Conservation (phyloP, 768 basidiomycete species). For the Pisolithus microcarpus region DNA sequence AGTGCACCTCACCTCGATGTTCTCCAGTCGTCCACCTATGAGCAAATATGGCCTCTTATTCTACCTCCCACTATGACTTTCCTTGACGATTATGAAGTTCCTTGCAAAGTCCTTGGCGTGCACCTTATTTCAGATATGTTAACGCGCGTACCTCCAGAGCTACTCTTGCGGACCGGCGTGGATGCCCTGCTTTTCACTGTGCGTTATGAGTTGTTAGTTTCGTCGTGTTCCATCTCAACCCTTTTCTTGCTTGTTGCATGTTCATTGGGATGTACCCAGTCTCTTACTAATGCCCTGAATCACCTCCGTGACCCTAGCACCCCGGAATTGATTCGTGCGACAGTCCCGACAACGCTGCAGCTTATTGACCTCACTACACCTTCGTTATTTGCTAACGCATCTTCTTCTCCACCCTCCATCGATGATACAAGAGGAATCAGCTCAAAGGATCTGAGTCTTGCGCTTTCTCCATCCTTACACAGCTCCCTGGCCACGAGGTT, state of each 20-base stretch:
- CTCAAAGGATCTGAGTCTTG: no score
- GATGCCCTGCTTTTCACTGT: constrained; percentile 61
- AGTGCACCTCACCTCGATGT: constrained; percentile 1
- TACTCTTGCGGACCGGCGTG: constrained; percentile 68
- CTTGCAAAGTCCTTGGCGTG: constrained; percentile 61
- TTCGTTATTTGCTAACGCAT: constrained; percentile 8
- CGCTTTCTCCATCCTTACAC: constrained; percentile 4
- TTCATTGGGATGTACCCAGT: constrained; percentile 34
- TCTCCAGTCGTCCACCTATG: constrained; percentile 49
- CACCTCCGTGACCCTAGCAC: constrained; percentile 57
- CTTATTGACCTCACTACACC: constrained; percentile 49
- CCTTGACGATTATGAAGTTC: constrained; percentile 69
- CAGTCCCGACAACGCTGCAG: constrained; percentile 41
- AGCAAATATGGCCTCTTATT: constrained; percentile 65
- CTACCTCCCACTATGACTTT: constrained; percentile 77
- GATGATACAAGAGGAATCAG: not conserved
- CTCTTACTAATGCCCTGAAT: constrained; percentile 51
- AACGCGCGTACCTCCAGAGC: constrained; percentile 42
- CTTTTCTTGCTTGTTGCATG: not conserved
- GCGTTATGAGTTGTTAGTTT: constrained; percentile 15
- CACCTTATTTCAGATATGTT: constrained; percentile 51
- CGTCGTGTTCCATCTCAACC: not conserved
- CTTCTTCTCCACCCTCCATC: not conserved
- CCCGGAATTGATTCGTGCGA: constrained; percentile 47
- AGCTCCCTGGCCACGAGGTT: constrained; percentile 46